Evolutionary conservation across 2,329 filamentous ascomycete species (phyloP).

Genomic region (Scedosporium minutisporum): DNA sequence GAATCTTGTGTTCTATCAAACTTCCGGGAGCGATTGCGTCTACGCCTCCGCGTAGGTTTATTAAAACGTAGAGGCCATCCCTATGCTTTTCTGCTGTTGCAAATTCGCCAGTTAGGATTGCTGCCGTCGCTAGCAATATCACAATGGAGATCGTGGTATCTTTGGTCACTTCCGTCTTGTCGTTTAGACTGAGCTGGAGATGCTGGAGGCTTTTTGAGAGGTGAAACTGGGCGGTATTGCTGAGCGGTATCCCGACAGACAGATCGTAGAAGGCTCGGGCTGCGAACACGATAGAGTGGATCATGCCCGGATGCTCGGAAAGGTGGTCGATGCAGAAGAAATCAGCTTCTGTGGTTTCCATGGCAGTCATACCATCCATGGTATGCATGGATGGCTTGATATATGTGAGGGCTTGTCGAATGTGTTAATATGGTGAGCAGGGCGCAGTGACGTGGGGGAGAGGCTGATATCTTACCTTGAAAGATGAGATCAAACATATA

Average conservation of each 20-base stretch:
- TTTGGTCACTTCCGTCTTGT: conserved; percentile 9
- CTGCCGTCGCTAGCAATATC: conserved; percentile 13
- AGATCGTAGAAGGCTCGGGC: conserved; percentile 16
- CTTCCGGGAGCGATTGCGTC: conserved; percentile 9
- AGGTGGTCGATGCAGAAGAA: conserved; percentile 15
- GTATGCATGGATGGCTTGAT: conserved; percentile 14
- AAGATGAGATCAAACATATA: conserved; percentile 6
- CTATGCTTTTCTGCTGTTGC: conserved; percentile 14
- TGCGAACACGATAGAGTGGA: conserved; percentile 16
- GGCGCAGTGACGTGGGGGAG: background rate
- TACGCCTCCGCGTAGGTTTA: conserved; percentile 15
- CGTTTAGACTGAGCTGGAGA: conserved; percentile 12
- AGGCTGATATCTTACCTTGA: background rate
- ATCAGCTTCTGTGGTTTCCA: conserved; percentile 4
- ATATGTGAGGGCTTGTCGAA: conserved; percentile 7
- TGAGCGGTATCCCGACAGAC: background rate
- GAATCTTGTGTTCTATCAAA: conserved; percentile 10
- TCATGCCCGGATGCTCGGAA: conserved; percentile 12
- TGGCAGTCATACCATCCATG: conserved; percentile 8
- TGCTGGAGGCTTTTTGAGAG: conserved; percentile 12
- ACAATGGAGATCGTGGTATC: conserved; percentile 14
- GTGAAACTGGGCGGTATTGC: conserved; percentile 11
- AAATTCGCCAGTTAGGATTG: conserved; percentile 14
- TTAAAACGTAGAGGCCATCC: conserved; percentile 14
- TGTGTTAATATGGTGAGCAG: background rate